Percentiles rank a stretch among this genome's conserved stretches.
Conservation (phyloP, 83 land plant species). For the Diphasiastrum complanatum region DNA sequence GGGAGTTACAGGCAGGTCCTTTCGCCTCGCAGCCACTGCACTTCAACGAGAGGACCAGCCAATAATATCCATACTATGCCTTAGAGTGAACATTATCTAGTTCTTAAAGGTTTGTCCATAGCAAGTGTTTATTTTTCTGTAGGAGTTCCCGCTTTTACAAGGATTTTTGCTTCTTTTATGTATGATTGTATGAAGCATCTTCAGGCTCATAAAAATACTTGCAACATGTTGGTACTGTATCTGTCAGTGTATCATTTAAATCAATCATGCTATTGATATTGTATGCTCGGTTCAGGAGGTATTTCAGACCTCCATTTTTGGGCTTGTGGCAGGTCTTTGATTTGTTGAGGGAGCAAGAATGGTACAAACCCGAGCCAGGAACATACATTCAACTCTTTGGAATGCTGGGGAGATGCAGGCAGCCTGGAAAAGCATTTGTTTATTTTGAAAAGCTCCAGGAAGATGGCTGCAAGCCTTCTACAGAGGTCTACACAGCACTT, state of each 20-base stretch:
- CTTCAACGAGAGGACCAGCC: no score
- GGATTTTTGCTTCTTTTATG: no score
- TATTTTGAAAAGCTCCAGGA: slow-evolving; percentile 54
- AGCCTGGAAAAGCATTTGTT: slow-evolving; percentile 53
- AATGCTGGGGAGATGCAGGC: slow-evolving; percentile 82
- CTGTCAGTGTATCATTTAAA: slow-evolving; percentile 5
- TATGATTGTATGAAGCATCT: no score
- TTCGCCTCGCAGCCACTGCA: no score
- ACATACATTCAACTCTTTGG: slow-evolving; percentile 64
- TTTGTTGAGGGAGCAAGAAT: slow-evolving; percentile 63
- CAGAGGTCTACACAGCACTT: slow-evolving; percentile 65
- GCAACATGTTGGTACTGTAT: not conserved
- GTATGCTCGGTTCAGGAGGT: not conserved
- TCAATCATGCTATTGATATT: slow-evolving; percentile 2
- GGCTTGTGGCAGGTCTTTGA: slow-evolving; percentile 57
- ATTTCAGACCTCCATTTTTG: not conserved
- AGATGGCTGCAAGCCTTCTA: slow-evolving; percentile 50
- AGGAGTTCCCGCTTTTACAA: no score
- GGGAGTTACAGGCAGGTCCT: no score
- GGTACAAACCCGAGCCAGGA: slow-evolving; percentile 65
- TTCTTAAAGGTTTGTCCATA: no score
- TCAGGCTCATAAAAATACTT: no score
- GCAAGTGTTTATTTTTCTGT: no score
- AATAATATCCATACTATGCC: no score
- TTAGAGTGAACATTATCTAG: no score